These are phyloP conservation scores for Beauveria australis DNA, from an alignment of 2,329 filamentous ascomycete species.

Conservation along the genomic window DNA sequence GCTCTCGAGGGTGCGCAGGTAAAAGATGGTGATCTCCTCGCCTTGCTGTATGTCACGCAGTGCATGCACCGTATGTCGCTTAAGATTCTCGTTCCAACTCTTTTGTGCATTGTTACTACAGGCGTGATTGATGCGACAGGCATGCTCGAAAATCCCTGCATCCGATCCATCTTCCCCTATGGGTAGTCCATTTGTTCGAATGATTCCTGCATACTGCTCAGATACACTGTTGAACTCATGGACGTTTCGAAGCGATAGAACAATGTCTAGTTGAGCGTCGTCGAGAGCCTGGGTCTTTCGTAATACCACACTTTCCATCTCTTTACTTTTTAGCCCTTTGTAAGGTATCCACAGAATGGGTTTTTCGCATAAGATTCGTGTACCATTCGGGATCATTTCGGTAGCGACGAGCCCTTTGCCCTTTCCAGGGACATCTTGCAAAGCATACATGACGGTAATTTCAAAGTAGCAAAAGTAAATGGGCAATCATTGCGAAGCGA, in stretches of 20 bases:
- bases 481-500: no score
- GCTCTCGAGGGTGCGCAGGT: background rate
- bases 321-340: background rate
- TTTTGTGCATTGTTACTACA: background rate
- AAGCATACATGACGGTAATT: background rate
- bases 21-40: background rate
- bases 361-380: background rate
- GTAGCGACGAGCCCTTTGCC: background rate
- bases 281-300: background rate
- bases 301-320: background rate
- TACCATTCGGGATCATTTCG: background rate
- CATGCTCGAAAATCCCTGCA: background rate
- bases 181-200: background rate
- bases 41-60: background rate
- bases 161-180: background rate
- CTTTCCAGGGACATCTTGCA: background rate
- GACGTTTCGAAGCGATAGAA: background rate
- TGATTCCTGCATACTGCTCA: background rate
- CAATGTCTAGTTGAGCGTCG: background rate
- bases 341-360: background rate
- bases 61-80: background rate
- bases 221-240: background rate
- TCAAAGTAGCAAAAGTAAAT: background rate
- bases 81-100: background rate
- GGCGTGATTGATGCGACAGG: background rate